Evolutionary conservation across 148 eudicot genomes (phyloP).

Genomic region (Dianthus caryophyllus): DNA sequence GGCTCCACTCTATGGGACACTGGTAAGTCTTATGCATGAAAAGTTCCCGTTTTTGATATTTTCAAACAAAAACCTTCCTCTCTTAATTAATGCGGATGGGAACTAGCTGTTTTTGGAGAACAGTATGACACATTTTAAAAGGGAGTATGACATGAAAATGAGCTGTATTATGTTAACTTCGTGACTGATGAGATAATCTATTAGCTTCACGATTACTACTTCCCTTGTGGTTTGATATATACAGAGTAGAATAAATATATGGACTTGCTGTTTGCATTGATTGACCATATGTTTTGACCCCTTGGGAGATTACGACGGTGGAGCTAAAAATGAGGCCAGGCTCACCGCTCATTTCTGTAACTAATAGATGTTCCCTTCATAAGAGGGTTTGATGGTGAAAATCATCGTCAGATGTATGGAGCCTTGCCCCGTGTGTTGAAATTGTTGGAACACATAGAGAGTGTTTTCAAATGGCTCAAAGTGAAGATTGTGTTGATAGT

Average conservation of each 20-base stretch:
- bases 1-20: constrained; percentile 82
- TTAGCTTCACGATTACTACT: background rate
- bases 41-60: background rate
- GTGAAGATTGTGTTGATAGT: too few species aligned
- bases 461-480: too few species aligned
- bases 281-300: background rate
- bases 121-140: background rate
- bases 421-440: too few species aligned
- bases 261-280: background rate
- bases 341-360: too few species aligned
- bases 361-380: background rate
- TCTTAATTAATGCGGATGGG: background rate
- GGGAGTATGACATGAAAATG: background rate
- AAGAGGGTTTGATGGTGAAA: background rate
- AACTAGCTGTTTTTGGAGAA: background rate
- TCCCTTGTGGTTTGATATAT: background rate
- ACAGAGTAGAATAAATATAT: background rate
- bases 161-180: background rate
- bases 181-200: background rate
- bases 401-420: background rate
- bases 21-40: constrained; percentile 41
- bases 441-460: too few species aligned
- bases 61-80: background rate
- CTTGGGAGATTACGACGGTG: background rate
- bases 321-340: background rate